Evolutionary conservation across 108 stramenopile species (phyloP).

Genomic region (Nannochloropsis gaditana): DNA sequence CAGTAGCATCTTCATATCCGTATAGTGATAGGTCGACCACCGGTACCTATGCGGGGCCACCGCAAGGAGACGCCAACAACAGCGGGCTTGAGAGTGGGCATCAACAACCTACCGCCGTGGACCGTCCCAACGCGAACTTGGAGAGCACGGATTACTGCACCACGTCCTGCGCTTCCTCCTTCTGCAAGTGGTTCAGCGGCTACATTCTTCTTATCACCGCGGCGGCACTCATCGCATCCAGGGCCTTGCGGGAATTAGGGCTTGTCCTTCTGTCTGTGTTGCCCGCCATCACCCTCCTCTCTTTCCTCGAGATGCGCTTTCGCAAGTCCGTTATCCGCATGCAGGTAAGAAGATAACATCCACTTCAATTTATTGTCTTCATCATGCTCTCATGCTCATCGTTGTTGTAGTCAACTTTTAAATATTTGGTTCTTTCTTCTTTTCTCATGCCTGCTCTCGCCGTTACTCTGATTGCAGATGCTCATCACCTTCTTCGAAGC

Average conservation of each 20-base stretch:
- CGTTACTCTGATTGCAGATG: background rate
- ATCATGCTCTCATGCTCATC: background rate
- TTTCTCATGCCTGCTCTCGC: background rate
- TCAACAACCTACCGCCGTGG: background rate
- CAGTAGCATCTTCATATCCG: background rate
- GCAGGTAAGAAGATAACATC: background rate
- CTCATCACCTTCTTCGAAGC: slow-evolving; percentile 19
- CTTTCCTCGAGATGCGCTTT: background rate
- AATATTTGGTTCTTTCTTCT: background rate
- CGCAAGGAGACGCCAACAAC: background rate
- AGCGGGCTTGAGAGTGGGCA: background rate
- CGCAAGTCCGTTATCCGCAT: slow-evolving; percentile 15
- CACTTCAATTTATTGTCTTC: background rate
- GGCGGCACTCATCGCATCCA: background rate
- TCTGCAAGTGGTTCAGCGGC: background rate
- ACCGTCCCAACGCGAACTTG: background rate
- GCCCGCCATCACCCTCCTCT: background rate
- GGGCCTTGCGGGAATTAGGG: background rate
- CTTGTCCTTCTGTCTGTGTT: slow-evolving; percentile 12
- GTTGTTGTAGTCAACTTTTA: background rate
- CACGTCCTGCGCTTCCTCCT: background rate
- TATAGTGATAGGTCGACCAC: background rate
- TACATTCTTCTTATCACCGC: background rate
- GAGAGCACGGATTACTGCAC: background rate
- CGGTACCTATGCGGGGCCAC: background rate